phyloP scores from a whole-genome alignment of 2,329 filamentous ascomycete species.

The Ophiostoma piceae region DNA sequence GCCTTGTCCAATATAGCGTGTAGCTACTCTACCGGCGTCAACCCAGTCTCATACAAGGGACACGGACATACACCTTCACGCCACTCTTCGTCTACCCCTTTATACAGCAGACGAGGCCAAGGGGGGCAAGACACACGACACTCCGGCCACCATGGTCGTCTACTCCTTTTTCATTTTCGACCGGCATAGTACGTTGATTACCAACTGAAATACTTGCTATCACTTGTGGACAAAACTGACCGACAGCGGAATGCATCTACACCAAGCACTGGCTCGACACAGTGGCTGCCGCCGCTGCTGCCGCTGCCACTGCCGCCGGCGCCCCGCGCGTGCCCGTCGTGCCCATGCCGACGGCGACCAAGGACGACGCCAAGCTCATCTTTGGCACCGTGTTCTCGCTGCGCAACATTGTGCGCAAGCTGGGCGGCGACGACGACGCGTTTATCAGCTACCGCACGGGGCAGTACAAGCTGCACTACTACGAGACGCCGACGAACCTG shows the following conservation, averaged over 20 bases:
- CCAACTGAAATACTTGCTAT: no score
- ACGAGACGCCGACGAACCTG: constrained; percentile 92
- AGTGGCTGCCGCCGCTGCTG: constrained; percentile 25
- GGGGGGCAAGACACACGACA: constrained; percentile 15
- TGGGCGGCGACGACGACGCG: constrained; percentile 88
- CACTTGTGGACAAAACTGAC: background rate
- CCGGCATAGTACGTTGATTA: constrained; percentile 69
- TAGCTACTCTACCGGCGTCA: background rate
- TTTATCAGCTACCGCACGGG: constrained; percentile 91
- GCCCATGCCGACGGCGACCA: constrained; percentile 30
- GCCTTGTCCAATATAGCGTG: background rate
- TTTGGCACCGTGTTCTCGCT: constrained; percentile 96
- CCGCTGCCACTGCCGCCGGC: constrained; percentile 14
- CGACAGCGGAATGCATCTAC: constrained; percentile 92
- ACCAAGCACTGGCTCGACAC: constrained; percentile 71
- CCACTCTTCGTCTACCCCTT: background rate
- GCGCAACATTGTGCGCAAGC: constrained; percentile 92
- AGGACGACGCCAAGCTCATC: constrained; percentile 90
- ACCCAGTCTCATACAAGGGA: background rate
- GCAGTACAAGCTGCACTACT: constrained; percentile 98
- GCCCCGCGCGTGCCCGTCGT: constrained; percentile 15
- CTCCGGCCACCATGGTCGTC: constrained; percentile 64
- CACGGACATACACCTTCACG: no score
- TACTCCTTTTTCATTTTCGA: constrained; percentile 99
- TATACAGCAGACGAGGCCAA: background rate